A percentile compares a stretch with the other conserved stretches of the same genome.
These are phyloP conservation scores for Leccinellum albellum DNA, from an alignment of 768 basidiomycete genomes.

Conservation along the genomic window DNA sequence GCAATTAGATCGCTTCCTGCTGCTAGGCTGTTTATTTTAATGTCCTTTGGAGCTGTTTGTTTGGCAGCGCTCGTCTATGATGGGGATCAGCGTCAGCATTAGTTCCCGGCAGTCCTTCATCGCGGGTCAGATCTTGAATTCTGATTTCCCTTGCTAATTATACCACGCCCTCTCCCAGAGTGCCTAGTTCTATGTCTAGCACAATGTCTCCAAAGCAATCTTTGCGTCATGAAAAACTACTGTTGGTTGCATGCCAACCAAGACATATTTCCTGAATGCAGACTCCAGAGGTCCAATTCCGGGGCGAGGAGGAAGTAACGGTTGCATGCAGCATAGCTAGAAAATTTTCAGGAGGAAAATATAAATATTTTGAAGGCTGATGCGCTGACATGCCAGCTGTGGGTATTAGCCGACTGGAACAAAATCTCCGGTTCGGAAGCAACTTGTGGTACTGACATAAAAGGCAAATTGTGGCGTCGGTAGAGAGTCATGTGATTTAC, in stretches of 20 bases:
- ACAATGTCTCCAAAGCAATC: slow-evolving; percentile 5
- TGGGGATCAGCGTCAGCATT: no score
- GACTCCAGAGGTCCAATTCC: not conserved
- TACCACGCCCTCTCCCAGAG: not conserved
- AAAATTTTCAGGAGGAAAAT: slow-evolving; percentile 6
- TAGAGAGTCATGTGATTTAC: slow-evolving; percentile 10
- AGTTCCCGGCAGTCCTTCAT: not conserved
- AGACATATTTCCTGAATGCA: not conserved
- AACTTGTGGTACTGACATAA: slow-evolving; percentile 6
- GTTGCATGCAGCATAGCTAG: slow-evolving; percentile 3
- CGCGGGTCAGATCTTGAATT: not conserved
- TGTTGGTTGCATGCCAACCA: not conserved
- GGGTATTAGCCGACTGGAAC: slow-evolving; percentile 18
- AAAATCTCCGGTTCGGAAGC: slow-evolving; percentile 19
- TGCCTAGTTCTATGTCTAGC: not conserved
- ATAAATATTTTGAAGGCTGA: not conserved
- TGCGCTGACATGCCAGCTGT: slow-evolving; percentile 15
- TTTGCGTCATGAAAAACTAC: not conserved
- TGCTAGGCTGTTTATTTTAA: not conserved
- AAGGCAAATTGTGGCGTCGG: slow-evolving; percentile 8
- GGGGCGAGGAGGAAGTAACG: not conserved
- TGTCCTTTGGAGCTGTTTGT: not conserved
- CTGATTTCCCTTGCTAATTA: not conserved
- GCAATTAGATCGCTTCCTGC: no score
- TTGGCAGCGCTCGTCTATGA: no score